phyloP scores from a whole-genome alignment of 306 rosid species.

The Urtica urens region DNA sequence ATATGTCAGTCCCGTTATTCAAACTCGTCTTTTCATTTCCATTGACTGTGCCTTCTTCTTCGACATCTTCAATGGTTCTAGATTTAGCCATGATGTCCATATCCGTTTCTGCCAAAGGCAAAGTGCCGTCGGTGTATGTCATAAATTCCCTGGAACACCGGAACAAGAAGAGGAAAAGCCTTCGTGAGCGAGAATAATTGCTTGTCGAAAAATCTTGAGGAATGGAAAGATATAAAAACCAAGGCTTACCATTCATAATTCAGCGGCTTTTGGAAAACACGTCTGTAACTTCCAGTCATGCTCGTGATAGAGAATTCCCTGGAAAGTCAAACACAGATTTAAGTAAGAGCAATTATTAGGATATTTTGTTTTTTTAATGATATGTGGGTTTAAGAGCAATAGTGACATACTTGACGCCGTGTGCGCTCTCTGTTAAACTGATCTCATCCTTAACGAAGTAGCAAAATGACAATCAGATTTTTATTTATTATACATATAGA shows the following conservation, averaged over 20 bases:
- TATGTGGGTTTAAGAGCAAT: background rate
- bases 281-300: slow-evolving; percentile 84
- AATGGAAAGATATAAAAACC: background rate
- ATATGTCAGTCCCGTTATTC: slow-evolving; percentile 14
- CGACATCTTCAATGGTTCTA: slow-evolving; percentile 17
- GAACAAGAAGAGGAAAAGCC: background rate
- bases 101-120: slow-evolving; percentile 74
- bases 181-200: slow-evolving; percentile 3
- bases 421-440: slow-evolving; percentile 47
- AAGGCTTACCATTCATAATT: slow-evolving; percentile 63
- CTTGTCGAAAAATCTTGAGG: background rate
- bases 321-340: slow-evolving; percentile 8
- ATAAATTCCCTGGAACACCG: slow-evolving; percentile 59
- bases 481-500: background rate
- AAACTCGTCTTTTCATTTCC: slow-evolving; percentile 22
- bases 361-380: too few relatives aligned
- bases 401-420: slow-evolving; percentile 60
- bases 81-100: slow-evolving; percentile 49
- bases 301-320: slow-evolving; percentile 91
- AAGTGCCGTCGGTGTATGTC: slow-evolving; percentile 44
- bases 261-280: slow-evolving; percentile 69
- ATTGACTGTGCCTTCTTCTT: slow-evolving; percentile 22
- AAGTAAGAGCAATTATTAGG: slow-evolving; percentile 6
- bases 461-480: slow-evolving; percentile 15
- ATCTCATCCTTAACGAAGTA: slow-evolving; percentile 51